Evolutionary conservation across 1,284 basidiomycete genomes (phyloP).

Genomic region (Puccinia horiana): DNA sequence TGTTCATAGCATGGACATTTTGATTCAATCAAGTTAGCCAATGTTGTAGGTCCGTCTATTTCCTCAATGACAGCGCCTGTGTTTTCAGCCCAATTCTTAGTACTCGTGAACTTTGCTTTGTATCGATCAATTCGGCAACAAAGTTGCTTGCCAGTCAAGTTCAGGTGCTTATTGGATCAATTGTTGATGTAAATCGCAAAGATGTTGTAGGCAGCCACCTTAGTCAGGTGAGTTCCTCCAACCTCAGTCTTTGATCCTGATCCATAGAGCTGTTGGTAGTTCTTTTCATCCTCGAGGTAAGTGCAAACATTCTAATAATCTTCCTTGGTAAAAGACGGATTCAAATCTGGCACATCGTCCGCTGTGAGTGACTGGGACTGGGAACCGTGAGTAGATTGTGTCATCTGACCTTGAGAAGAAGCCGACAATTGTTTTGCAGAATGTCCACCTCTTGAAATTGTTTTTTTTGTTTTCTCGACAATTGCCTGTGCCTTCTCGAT

Average conservation of each 20-base stretch:
- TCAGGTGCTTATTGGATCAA: background rate
- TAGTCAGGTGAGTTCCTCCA: background rate
- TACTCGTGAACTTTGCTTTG: background rate
- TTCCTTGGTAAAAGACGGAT: background rate
- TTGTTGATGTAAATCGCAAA: conserved; percentile 22
- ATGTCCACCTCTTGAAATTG: too few species aligned
- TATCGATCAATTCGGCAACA: background rate
- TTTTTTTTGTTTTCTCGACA: too few species aligned
- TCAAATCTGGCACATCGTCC: background rate
- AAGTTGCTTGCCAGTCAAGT: background rate
- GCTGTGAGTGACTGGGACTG: too few species aligned
- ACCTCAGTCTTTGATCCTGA: background rate
- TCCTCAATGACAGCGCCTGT: conserved; percentile 2
- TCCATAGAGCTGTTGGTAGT: conserved; percentile 6
- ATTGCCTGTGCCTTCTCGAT: too few species aligned
- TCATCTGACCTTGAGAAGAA: too few species aligned
- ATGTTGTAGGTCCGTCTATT: background rate
- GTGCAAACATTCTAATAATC: conserved; percentile 9
- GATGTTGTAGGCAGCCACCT: background rate
- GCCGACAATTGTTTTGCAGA: too few species aligned
- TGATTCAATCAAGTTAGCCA: background rate
- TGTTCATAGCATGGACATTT: background rate
- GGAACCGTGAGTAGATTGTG: too few species aligned
- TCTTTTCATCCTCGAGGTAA: conserved; percentile 1
- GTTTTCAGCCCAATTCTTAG: background rate